phyloP scores from a whole-genome alignment of 805 yeast genomes.

The Metschnikowia cubensis region DNA sequence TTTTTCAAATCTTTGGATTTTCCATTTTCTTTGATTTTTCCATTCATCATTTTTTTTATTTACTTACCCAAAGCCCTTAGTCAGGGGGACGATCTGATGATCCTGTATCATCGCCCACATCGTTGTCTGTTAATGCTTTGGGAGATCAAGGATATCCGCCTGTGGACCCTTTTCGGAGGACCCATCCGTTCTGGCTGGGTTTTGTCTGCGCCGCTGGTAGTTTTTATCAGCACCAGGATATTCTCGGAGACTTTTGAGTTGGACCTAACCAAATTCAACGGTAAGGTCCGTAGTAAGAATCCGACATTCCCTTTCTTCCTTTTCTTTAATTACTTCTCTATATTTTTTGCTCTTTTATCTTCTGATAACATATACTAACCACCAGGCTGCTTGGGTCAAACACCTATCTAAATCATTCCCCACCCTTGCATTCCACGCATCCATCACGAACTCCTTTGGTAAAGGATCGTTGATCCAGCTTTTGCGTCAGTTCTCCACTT shows the following conservation, averaged over 20 bases:
- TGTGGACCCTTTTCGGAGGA: conserved; percentile 42
- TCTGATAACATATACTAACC: conserved; percentile 19
- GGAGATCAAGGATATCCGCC: conserved; percentile 71
- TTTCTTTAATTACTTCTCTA: neutral
- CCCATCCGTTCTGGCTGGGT: conserved; percentile 35
- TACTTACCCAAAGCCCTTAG: conserved; percentile 72
- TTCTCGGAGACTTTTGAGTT: conserved; percentile 74
- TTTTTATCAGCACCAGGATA: conserved; percentile 45
- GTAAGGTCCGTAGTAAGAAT: conserved; percentile 81
- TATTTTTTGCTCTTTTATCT: conserved; percentile 1
- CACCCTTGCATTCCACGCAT: conserved; percentile 96
- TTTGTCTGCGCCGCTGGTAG: conserved; percentile 34
- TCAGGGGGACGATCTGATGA: conserved; percentile 60
- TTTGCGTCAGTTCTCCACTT: conserved; percentile 84
- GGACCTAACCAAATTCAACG: conserved; percentile 46
- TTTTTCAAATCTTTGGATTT: neutral
- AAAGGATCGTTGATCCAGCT: conserved; percentile 94
- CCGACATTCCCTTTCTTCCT: conserved; percentile 49
- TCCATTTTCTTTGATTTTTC: conserved; percentile 2
- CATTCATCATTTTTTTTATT: neutral
- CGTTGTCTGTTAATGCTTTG: conserved; percentile 96
- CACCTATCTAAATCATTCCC: conserved; percentile 88
- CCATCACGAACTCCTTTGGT: conserved; percentile 95
- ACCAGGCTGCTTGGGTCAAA: conserved; percentile 97
- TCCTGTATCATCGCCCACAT: conserved; percentile 28